Conservation (phyloP, 805 yeast genomes). For the Ogataea siamensis region DNA sequence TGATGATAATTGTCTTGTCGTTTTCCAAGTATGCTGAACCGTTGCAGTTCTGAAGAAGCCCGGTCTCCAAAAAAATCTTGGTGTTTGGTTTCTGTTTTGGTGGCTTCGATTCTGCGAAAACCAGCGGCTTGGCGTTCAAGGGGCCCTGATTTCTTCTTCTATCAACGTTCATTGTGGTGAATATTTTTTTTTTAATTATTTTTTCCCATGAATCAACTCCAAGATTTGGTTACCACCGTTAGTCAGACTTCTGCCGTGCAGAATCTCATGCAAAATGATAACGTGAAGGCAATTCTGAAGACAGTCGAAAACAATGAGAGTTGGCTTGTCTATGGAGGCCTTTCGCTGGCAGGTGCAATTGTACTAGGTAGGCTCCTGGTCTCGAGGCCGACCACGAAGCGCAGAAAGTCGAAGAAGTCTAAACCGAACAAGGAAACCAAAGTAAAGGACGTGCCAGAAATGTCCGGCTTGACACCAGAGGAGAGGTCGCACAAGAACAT, state of each 20-base stretch:
- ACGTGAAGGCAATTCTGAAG: constrained; percentile 10
- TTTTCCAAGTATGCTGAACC: constrained; percentile 83
- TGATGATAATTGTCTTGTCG: constrained; percentile 58
- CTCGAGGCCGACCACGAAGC: constrained; percentile 7
- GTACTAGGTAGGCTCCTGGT: constrained; percentile 11
- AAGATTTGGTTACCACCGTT: constrained; percentile 1
- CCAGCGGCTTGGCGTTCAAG: constrained; percentile 53
- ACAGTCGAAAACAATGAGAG: constrained; percentile 19
- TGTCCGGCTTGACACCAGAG: constrained; percentile 24
- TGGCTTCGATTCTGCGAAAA: constrained; percentile 30
- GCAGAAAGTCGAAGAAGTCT: constrained; percentile 14
- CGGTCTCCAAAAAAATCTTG: constrained; percentile 56
- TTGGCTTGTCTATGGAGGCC: constrained; percentile 15
- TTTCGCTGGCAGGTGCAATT: constrained; percentile 14
- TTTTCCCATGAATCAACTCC: constrained; percentile 8
- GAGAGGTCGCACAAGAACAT: constrained; percentile 20
- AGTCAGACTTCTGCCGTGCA: constrained; percentile 5
- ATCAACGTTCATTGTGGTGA: constrained; percentile 38
- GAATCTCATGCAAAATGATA: constrained; percentile 8
- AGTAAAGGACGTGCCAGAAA: no score
- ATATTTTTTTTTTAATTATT: constrained; percentile 3
- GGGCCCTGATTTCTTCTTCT: constrained; percentile 90
- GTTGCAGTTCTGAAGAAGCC: constrained; percentile 65
- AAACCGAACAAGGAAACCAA: not conserved
- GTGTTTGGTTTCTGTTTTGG: constrained; percentile 16